Base-by-base conservation (phyloP, 805 yeast species). In the Candida easanensis region DNA sequence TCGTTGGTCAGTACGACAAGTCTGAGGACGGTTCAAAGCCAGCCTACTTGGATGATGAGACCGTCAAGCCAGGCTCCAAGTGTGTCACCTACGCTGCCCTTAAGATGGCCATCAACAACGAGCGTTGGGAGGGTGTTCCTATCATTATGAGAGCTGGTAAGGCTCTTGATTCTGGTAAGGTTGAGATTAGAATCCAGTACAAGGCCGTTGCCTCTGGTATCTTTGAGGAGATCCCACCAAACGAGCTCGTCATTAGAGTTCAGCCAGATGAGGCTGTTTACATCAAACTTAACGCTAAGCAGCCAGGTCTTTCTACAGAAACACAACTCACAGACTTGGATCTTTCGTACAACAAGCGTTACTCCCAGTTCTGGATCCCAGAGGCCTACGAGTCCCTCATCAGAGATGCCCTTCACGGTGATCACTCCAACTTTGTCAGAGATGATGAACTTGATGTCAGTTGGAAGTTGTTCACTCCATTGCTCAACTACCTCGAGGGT, bases 91-190 rank as follows among this genome's bases (percentile, higher is more conserved):
- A 77, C 65, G 97, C 97, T 11, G 97, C 97, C 3, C 61, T 93
- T 45, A 77, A 82, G 18, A 61, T 91, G 49, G 71, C 81, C 52
- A 86, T 93, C 64, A 74, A 81, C 58, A 93, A 90, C 66, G 98
- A 93, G 68, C 81, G 97, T 62, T 93, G 99, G 99, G 93, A 86
- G 50, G 98, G 98, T 59, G 98, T 93, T 35, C 99, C 99, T 42
- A 80, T 93, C 61, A 83, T 93, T 41, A 73, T 93, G 73, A 80
- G 96, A 70, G 99, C 98, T 14, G 99, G 99, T 60, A 93, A 93
- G 70, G 97, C 98, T n/a, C 72, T 93, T 48, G 88, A 91, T 64
- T 90, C 84, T 60, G 85, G 91, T 46, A 89, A 89, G 74, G 99
- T 93, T 38, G 99, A 93, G 71, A 84, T 93, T 51, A 79, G 98